phyloP scores from a whole-genome alignment of 768 basidiomycete species.

The Rhodotorula paludigena region DNA sequence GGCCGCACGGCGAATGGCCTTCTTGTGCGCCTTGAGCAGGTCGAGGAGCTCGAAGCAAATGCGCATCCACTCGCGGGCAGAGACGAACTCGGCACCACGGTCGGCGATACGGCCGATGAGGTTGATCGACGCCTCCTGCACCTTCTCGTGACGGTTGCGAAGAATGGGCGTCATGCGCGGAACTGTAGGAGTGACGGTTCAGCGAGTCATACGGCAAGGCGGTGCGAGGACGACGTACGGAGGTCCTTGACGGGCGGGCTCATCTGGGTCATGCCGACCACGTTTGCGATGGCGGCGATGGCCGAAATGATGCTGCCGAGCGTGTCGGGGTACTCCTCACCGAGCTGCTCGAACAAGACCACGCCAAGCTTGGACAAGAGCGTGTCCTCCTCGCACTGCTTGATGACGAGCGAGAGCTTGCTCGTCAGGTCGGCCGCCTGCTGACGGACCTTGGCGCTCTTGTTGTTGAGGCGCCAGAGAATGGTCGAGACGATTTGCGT shows the following conservation, averaged over 20 bases:
- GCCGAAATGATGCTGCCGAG: slow-evolving; percentile 98
- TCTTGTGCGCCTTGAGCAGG: slow-evolving; percentile 96
- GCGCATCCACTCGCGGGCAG: slow-evolving; percentile 99
- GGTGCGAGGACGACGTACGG: slow-evolving; percentile 61
- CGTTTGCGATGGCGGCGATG: slow-evolving; percentile 96
- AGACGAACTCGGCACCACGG: slow-evolving; percentile 97
- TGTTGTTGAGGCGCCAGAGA: slow-evolving; percentile 98
- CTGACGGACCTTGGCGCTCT: slow-evolving; percentile 97
- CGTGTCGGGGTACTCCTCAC: slow-evolving; percentile 98
- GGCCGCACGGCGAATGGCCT: slow-evolving; percentile 94
- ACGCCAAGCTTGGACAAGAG: slow-evolving; percentile 91
- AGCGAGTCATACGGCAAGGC: slow-evolving; percentile 12
- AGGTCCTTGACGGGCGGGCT: slow-evolving; percentile 99
- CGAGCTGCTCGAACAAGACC: slow-evolving; percentile 95
- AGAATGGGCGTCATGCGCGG: slow-evolving; percentile 99
- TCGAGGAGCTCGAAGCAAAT: slow-evolving; percentile 98
- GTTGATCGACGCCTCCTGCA: slow-evolving; percentile 99
- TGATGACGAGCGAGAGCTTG: slow-evolving; percentile 94
- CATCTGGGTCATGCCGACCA: slow-evolving; percentile 99
- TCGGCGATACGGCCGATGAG: slow-evolving; percentile 99
- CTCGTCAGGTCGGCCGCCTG: slow-evolving; percentile 98
- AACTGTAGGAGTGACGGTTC: slow-evolving; percentile 54
- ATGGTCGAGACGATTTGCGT: slow-evolving; percentile 98
- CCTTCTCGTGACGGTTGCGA: slow-evolving; percentile 97
- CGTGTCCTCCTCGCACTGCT: slow-evolving; percentile 95